phyloP scores from a whole-genome alignment of 1,284 basidiomycete species.

The Nidula niveotomentosa region DNA sequence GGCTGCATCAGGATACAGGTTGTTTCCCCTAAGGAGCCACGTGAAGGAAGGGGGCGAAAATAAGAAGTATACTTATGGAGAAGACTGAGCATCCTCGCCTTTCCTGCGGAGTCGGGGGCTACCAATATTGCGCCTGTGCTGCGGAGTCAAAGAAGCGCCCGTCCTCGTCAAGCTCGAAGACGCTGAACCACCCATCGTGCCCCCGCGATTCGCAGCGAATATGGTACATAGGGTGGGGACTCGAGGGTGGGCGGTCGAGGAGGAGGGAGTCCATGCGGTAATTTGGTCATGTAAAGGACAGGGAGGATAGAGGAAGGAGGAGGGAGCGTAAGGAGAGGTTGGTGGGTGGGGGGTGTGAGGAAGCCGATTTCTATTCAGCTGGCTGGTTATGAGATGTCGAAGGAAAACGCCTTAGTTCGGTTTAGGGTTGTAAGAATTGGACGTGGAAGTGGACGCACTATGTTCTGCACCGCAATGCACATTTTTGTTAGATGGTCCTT shows the following conservation, averaged over 20 bases:
- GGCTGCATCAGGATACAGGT: slow-evolving; percentile 16
- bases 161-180: slow-evolving; percentile 36
- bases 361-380: slow-evolving; percentile 43
- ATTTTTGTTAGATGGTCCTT: slow-evolving; percentile 46
- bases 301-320: slow-evolving; percentile 5
- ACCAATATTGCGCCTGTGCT: background rate
- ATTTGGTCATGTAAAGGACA: background rate
- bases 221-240: slow-evolving; percentile 35
- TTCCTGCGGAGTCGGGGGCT: slow-evolving; percentile 45
- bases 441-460: slow-evolving; percentile 25
- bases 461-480: slow-evolving; percentile 51
- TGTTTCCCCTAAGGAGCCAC: background rate
- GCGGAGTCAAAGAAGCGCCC: slow-evolving; percentile 24
- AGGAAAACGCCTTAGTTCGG: background rate
- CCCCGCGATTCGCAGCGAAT: slow-evolving; percentile 44
- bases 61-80: slow-evolving; percentile 21
- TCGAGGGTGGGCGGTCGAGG: slow-evolving; percentile 31
- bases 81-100: slow-evolving; percentile 46
- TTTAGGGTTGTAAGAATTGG: background rate
- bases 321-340: background rate
- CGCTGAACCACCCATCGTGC: slow-evolving; percentile 38
- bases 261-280: slow-evolving; percentile 44
- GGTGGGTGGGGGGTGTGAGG: slow-evolving; percentile 21
- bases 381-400: slow-evolving; percentile 20
- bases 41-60: background rate